These are phyloP conservation scores for Endothia cerciana DNA, from an alignment of 2,329 filamentous ascomycete species.

Conservation along the genomic window DNA sequence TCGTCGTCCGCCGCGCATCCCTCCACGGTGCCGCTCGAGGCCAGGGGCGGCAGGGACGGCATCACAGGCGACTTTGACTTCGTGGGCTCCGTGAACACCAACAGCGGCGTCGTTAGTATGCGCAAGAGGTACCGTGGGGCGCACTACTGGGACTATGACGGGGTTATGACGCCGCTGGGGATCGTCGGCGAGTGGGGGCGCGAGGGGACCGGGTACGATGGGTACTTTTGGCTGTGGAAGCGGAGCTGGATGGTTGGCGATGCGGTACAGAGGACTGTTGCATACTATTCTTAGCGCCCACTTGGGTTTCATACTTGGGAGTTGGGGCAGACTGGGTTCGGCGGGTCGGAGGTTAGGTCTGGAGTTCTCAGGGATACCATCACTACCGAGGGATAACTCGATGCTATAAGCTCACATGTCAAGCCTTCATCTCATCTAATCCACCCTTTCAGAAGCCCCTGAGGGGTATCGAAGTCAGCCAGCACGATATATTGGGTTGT, in stretches of 20 bases:
- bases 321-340: background rate
- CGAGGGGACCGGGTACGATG: constrained; percentile 25
- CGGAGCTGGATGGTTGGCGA: constrained; percentile 28
- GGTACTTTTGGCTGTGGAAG: constrained; percentile 30
- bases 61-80: constrained; percentile 29
- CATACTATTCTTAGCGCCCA: constrained; percentile 21
- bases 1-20: background rate
- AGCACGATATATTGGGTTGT: too few relatives aligned
- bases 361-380: background rate
- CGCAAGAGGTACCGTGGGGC: constrained; percentile 26
- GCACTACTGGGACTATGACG: constrained; percentile 30
- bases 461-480: too few relatives aligned
- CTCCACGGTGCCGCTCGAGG: constrained; percentile 26
- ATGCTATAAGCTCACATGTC: too few relatives aligned
- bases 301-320: background rate
- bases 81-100: constrained; percentile 19
- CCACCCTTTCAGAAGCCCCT: too few relatives aligned
- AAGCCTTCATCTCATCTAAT: too few relatives aligned
- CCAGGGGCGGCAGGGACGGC: constrained; percentile 25
- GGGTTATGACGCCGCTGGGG: constrained; percentile 31
- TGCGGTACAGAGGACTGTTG: constrained; percentile 19
- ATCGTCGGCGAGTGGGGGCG: constrained; percentile 39
- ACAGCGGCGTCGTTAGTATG: constrained; percentile 26
- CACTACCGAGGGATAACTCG: too few relatives aligned
- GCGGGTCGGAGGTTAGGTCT: background rate